A percentile compares a stretch with the other conserved stretches of the same genome.
Evolutionary conservation across 2,329 filamentous ascomycete genomes (phyloP).

Genomic region (Cladophialophora yegresii): DNA sequence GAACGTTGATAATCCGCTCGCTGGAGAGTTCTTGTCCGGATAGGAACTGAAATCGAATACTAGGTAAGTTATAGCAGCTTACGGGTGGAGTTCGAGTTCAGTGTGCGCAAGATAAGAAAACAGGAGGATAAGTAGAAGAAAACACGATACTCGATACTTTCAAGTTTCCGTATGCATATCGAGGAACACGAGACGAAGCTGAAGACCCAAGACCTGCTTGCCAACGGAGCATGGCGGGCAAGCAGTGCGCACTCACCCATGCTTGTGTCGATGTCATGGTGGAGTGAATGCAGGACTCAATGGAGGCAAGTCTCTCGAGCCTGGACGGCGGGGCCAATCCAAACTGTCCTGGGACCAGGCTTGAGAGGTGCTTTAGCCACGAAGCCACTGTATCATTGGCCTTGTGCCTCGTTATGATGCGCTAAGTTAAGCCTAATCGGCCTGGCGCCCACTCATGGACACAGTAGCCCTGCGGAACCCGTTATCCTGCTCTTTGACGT

Average conservation of each 20-base stretch:
- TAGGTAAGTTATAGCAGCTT: not conserved
- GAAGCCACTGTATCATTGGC: constrained; percentile 11
- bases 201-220: not conserved
- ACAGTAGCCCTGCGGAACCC: not conserved
- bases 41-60: not conserved
- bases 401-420: constrained; percentile 11
- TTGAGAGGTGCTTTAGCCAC: not conserved
- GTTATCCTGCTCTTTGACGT: not conserved
- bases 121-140: not conserved
- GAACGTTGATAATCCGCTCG: not conserved
- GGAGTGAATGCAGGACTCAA: constrained; percentile 8
- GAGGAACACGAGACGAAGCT: not conserved
- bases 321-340: not conserved
- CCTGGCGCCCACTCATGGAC: not conserved
- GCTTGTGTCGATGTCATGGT: constrained; percentile 26
- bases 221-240: constrained; percentile 16
- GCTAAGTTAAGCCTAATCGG: constrained; percentile 10
- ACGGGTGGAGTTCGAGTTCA: not conserved
- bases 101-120: not conserved
- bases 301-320: not conserved
- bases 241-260: not conserved
- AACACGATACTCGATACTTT: not conserved
- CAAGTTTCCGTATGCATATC: not conserved
- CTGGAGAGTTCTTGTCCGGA: not conserved
- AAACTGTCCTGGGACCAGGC: not conserved